A percentile compares a stretch with the other conserved stretches of the same genome.
phyloP scores from a whole-genome alignment of 495 filamentous ascomycete species.

The Hypoxylon lienhwacheense region DNA sequence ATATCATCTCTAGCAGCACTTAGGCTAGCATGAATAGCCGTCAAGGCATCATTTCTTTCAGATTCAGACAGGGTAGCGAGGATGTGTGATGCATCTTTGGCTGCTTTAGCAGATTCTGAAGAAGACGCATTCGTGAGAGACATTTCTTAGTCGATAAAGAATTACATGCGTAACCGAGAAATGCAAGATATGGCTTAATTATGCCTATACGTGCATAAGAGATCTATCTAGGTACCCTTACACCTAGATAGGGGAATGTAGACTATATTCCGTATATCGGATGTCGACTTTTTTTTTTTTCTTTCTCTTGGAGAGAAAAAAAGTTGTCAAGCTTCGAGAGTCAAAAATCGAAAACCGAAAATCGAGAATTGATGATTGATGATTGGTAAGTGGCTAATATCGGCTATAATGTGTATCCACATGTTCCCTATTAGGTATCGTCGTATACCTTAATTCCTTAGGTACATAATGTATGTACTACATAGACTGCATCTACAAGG shows the following conservation, averaged over 20 bases:
- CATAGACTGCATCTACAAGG: too few species aligned
- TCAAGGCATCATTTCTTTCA: constrained; percentile 81
- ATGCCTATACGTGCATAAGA: too few species aligned
- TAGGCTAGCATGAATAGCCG: constrained; percentile 74
- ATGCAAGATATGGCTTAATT: neutral
- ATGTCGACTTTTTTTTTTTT: too few species aligned
- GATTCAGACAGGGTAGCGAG: constrained; percentile 65
- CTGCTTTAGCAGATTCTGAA: constrained; percentile 64
- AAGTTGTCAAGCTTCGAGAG: too few species aligned
- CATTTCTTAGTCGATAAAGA: constrained; percentile 59
- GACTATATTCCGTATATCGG: too few species aligned
- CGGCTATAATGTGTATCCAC: constrained; percentile 5
- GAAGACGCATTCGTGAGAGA: constrained; percentile 75
- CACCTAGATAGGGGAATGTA: too few species aligned
- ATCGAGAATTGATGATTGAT: too few species aligned
- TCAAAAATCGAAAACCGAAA: neutral
- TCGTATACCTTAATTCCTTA: neutral
- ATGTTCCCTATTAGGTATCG: too few species aligned
- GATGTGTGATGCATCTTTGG: constrained; percentile 69
- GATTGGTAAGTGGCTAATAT: constrained; percentile 16
- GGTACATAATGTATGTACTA: too few species aligned
- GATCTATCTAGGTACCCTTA: too few species aligned
- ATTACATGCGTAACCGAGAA: neutral
- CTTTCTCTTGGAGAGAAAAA: too few species aligned
- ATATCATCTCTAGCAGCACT: constrained; percentile 68